Evolutionary conservation across 78 protist genomes (phyloP), one percentile per base, ranked within the genome.

Genomic region (Andalucia godoyi): DNA sequence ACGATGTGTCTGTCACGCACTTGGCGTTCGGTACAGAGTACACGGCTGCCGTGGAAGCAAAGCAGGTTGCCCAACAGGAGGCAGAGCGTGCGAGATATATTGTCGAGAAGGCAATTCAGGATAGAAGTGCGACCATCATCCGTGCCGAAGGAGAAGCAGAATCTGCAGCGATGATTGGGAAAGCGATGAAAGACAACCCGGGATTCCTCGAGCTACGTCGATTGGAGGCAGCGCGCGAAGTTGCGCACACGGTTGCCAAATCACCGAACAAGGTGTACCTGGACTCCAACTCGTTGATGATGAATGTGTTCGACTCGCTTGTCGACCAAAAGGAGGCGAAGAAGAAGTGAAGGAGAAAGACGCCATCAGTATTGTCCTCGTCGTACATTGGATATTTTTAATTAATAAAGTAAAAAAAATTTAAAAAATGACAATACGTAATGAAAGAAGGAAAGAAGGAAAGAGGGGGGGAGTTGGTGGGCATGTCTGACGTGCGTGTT

Each of bases 91-190:
- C 98, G 4, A 69, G 70, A 52, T 89, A 81, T 66, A 40, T 84
- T 7, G 98, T 94, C 29, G 92, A 91, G 69, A 67, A 74, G 51
- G 97, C 97, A 18, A 25, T 42, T 60, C 95, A 91, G 69, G 95
- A 91, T 40, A 87, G 89, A 51, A 45, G 71, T 64, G 38, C 78
- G 34, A 67, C 51, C 37, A 80, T 91, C 66, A 84, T 94, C 60
- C 59, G 59, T 53, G 96, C 98, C 1, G 80, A 89, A 85, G 98
- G 98, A 21, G 98, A 90, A 67, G 93, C 98, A n/a, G 50, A 57
- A 38, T 41, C 94, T 0, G 98, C 96, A 6, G 13, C 57, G 73
- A 57, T 94, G 30, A 79, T 94, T 38, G 77, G 89, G 23, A 71
- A 86, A 8, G 86, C 95, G 25, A 62, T 88, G 52, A 54, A 58